phyloP scores from a whole-genome alignment of 495 filamentous ascomycete genomes.

The Penicillium arizonense region DNA sequence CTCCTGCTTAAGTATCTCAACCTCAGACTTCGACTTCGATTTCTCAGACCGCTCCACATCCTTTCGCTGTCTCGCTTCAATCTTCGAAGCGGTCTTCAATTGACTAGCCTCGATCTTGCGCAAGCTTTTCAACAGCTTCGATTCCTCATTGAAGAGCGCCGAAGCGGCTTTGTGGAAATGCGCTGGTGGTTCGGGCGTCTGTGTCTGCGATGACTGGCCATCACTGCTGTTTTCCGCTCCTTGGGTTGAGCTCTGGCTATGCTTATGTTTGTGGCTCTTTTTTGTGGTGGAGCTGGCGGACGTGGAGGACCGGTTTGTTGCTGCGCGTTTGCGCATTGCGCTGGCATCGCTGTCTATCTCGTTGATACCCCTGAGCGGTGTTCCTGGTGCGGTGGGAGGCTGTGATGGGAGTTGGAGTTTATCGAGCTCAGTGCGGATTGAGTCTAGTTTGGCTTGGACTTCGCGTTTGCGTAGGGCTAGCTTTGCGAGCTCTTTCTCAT shows the following conservation, averaged over 20 bases:
- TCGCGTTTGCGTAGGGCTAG: constrained; percentile 68
- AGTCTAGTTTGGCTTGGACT: constrained; percentile 65
- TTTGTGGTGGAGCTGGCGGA: constrained; percentile 56
- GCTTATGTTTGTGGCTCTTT: constrained; percentile 42
- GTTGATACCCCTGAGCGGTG: constrained; percentile 16
- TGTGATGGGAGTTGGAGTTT: constrained; percentile 35
- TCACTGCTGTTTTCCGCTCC: constrained; percentile 3
- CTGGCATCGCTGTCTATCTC: constrained; percentile 45
- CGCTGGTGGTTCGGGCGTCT: constrained; percentile 13
- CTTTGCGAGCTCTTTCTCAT: constrained; percentile 75
- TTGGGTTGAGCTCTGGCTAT: not conserved
- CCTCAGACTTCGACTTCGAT: constrained; percentile 36
- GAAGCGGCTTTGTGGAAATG: constrained; percentile 29
- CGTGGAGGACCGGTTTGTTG: constrained; percentile 59
- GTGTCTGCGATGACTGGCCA: constrained; percentile 6
- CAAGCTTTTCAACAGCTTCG: constrained; percentile 38
- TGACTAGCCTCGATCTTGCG: constrained; percentile 39
- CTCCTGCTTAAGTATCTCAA: constrained; percentile 55
- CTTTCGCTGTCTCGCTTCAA: constrained; percentile 46
- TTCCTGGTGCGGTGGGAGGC: not conserved
- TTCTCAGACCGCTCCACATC: constrained; percentile 63
- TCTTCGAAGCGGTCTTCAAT: constrained; percentile 42
- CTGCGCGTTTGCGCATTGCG: constrained; percentile 29
- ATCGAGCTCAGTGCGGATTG: constrained; percentile 41
- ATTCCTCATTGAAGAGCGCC: constrained; percentile 31